These are phyloP conservation scores for Penicillium sp. DNA, from an alignment of 2,329 filamentous ascomycete genomes.

Conservation along the genomic window DNA sequence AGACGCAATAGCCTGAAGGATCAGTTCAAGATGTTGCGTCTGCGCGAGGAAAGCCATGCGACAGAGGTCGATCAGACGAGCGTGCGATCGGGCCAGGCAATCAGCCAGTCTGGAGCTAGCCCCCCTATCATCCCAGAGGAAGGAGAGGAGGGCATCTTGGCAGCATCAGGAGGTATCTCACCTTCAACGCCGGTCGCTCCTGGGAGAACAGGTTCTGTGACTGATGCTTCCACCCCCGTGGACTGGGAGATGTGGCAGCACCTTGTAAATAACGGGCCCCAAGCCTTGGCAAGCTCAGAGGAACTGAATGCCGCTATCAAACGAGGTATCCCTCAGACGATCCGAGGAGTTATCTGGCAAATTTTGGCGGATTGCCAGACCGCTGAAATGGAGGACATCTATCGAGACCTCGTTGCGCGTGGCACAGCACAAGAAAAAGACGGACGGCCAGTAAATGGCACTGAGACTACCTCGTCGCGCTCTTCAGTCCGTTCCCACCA, in stretches of 20 bases:
- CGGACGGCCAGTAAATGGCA: slow-evolving; percentile 51
- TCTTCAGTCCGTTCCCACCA: slow-evolving; percentile 80
- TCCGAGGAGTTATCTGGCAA: slow-evolving; percentile 98
- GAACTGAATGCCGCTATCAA: slow-evolving; percentile 89
- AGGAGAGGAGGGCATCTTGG: slow-evolving; percentile 39
- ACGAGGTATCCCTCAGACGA: slow-evolving; percentile 87
- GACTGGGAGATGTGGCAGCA: slow-evolving; percentile 99
- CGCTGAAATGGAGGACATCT: slow-evolving; percentile 81
- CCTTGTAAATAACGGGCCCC: slow-evolving; percentile 89
- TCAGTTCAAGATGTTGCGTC: slow-evolving; percentile 72
- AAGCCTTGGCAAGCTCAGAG: slow-evolving; percentile 83
- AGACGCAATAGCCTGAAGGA: slow-evolving; percentile 68
- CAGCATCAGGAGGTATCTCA: slow-evolving; percentile 24
- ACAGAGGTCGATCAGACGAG: slow-evolving; percentile 56
- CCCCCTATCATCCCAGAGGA: slow-evolving; percentile 48
- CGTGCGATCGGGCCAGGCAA: slow-evolving; percentile 42
- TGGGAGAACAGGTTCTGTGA: slow-evolving; percentile 66
- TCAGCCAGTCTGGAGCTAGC: slow-evolving; percentile 45
- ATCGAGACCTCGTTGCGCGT: slow-evolving; percentile 73
- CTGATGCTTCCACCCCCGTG: slow-evolving; percentile 69
- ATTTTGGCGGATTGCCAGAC: slow-evolving; percentile 94
- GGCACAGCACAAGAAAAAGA: slow-evolving; percentile 79
- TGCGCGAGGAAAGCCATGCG: slow-evolving; percentile 69
- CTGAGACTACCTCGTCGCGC: slow-evolving; percentile 69
- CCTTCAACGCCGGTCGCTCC: slow-evolving; percentile 27